phyloP scores from a whole-genome alignment of 257 asterid genomes.

The Striga asiatica region DNA sequence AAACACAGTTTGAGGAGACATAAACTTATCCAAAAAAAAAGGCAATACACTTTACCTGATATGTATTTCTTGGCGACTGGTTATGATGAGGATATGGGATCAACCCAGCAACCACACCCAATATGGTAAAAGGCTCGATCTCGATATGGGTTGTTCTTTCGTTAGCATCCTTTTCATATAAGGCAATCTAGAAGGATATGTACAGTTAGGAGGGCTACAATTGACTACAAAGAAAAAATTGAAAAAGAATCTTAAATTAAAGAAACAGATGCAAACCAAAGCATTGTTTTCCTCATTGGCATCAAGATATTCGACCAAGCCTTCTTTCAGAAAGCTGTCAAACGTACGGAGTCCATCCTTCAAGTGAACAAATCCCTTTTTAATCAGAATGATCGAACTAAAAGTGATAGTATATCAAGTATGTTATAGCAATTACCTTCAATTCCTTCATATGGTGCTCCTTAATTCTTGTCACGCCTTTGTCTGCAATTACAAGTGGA shows the following conservation, averaged over 20 bases:
- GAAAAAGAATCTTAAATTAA: neutral
- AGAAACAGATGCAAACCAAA: slow-evolving; percentile 42
- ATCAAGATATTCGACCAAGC: slow-evolving; percentile 91
- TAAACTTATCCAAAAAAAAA: neutral
- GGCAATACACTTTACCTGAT: slow-evolving; percentile 45
- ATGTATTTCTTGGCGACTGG: slow-evolving; percentile 97
- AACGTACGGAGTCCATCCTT: slow-evolving; percentile 89
- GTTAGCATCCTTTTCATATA: slow-evolving; percentile 72
- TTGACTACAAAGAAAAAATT: slow-evolving; percentile 3
- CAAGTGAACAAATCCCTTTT: slow-evolving; percentile 18
- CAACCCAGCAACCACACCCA: slow-evolving; percentile 87
- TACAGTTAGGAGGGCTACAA: slow-evolving; percentile 13
- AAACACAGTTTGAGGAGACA: neutral
- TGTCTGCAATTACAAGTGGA: slow-evolving; percentile 91
- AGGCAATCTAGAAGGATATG: slow-evolving; percentile 52
- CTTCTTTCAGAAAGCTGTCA: slow-evolving; percentile 71
- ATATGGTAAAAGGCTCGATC: slow-evolving; percentile 93
- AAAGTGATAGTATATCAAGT: slow-evolving; percentile 10
- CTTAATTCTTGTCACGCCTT: slow-evolving; percentile 85
- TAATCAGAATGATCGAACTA: slow-evolving; percentile 13
- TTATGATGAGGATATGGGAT: slow-evolving; percentile 99
- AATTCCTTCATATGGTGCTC: slow-evolving; percentile 95
- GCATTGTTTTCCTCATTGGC: slow-evolving; percentile 97
- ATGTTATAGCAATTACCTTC: slow-evolving; percentile 42
- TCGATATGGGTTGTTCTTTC: slow-evolving; percentile 83